These are phyloP conservation scores for Claviceps sorghi DNA, from an alignment of 2,329 filamentous ascomycete genomes.

Conservation along the genomic window DNA sequence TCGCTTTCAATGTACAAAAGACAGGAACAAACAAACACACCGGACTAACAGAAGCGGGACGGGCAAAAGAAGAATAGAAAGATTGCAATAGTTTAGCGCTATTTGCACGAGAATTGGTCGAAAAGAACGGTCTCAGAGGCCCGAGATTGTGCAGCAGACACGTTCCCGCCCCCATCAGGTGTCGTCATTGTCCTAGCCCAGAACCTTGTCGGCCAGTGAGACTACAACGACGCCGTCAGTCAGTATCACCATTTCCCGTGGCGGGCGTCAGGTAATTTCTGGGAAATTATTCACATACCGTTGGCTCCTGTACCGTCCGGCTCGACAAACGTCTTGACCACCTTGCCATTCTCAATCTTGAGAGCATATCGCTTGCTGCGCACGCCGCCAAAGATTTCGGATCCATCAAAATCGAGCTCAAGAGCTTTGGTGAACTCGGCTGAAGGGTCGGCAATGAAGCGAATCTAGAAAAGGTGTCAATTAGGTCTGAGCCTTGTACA, in stretches of 20 bases:
- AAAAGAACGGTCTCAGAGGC: background rate
- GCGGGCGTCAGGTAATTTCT: background rate
- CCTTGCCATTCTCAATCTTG: slow-evolving; percentile 69
- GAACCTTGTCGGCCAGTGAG: slow-evolving; percentile 36
- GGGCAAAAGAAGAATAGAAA: background rate
- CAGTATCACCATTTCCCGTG: background rate
- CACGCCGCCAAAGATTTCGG: slow-evolving; percentile 64
- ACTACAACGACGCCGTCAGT: slow-evolving; percentile 18
- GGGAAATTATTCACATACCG: slow-evolving; percentile 31
- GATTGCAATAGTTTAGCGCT: too few species aligned
- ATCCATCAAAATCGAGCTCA: slow-evolving; percentile 68
- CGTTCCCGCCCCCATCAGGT: background rate
- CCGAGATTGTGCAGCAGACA: background rate
- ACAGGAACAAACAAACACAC: too few species aligned
- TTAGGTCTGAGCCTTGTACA: background rate
- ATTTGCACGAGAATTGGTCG: background rate
- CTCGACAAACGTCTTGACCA: slow-evolving; percentile 69
- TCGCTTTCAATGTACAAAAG: background rate
- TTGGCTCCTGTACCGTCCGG: slow-evolving; percentile 74
- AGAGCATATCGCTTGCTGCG: slow-evolving; percentile 83
- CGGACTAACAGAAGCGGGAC: background rate
- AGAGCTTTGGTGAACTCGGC: slow-evolving; percentile 70
- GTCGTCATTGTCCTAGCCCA: slow-evolving; percentile 14
- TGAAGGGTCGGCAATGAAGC: slow-evolving; percentile 73
- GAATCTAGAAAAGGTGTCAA: slow-evolving; percentile 41